These are phyloP conservation scores for Cadophora luteo-olivacea DNA, from an alignment of 2,329 filamentous ascomycete genomes.

Conservation along the genomic window DNA sequence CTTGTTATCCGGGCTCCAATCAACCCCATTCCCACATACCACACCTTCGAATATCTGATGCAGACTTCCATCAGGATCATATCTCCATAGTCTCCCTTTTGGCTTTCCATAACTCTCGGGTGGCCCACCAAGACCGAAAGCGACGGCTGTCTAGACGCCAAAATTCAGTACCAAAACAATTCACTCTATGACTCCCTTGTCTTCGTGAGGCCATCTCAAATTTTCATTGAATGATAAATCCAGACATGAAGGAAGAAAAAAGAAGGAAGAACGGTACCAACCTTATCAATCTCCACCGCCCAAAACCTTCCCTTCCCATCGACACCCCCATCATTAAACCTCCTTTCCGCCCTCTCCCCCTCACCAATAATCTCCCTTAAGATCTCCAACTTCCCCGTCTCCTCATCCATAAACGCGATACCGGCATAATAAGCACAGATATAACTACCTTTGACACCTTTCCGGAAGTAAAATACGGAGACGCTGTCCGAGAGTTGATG, in stretches of 20 bases:
- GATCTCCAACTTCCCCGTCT: conserved; percentile 46
- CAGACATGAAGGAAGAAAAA: neutral
- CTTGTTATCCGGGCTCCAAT: conserved; percentile 48
- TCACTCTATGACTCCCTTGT: neutral
- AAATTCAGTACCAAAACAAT: neutral
- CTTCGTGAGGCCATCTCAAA: neutral
- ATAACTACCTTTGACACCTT: conserved; percentile 46
- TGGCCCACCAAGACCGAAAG: conserved; percentile 43
- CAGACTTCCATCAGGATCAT: conserved; percentile 43
- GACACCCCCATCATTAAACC: conserved; percentile 47
- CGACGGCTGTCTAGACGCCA: conserved; percentile 37
- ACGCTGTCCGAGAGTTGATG: conserved; percentile 46
- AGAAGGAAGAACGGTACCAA: neutral
- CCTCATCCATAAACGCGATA: conserved; percentile 48
- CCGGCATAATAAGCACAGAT: conserved; percentile 50
- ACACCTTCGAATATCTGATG: conserved; percentile 46
- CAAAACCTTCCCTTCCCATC: conserved; percentile 26
- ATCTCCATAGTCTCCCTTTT: conserved; percentile 39
- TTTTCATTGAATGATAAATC: no score
- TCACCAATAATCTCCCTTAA: conserved; percentile 47
- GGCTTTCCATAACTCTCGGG: conserved; percentile 43
- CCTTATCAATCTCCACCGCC: conserved; percentile 46
- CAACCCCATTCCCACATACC: conserved; percentile 47
- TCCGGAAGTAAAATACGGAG: conserved; percentile 46
- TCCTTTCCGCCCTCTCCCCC: conserved; percentile 38